Conservation (phyloP, 306 rosid genomes). For the Prunus padus region DNA sequence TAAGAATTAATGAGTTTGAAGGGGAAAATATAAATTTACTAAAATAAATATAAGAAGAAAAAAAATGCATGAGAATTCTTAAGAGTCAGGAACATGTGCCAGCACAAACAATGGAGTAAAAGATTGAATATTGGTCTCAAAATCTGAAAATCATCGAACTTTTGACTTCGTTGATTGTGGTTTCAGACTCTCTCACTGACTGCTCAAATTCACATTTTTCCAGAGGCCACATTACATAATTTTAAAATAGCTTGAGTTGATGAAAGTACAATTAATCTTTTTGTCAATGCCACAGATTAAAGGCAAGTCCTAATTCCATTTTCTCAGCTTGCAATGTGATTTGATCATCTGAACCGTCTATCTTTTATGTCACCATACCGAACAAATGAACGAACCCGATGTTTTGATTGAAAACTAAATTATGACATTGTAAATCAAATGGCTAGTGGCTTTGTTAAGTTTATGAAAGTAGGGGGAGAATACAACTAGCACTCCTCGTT, state of each 20-base stretch:
- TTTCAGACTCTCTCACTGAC: background rate
- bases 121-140: conserved; percentile 8
- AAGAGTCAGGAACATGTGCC: background rate
- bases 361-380: too few relatives aligned
- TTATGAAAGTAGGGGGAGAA: too few relatives aligned
- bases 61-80: background rate
- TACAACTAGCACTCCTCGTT: too few relatives aligned
- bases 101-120: background rate
- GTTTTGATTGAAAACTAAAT: too few relatives aligned
- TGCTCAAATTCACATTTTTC: background rate
- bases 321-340: too few relatives aligned
- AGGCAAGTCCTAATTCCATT: background rate
- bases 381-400: too few relatives aligned
- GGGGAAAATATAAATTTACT: too few relatives aligned
- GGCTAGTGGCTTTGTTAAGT: too few relatives aligned
- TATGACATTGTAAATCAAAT: too few relatives aligned
- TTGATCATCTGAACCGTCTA: too few relatives aligned
- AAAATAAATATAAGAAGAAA: background rate
- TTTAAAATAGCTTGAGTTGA: background rate
- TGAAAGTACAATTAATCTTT: conserved; percentile 2
- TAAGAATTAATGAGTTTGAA: too few relatives aligned
- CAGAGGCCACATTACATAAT: background rate
- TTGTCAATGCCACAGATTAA: background rate
- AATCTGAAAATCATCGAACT: background rate
- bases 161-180: background rate